Evolutionary conservation across 2,329 filamentous ascomycete genomes (phyloP).

Genomic region (Alternaria gansuensis): DNA sequence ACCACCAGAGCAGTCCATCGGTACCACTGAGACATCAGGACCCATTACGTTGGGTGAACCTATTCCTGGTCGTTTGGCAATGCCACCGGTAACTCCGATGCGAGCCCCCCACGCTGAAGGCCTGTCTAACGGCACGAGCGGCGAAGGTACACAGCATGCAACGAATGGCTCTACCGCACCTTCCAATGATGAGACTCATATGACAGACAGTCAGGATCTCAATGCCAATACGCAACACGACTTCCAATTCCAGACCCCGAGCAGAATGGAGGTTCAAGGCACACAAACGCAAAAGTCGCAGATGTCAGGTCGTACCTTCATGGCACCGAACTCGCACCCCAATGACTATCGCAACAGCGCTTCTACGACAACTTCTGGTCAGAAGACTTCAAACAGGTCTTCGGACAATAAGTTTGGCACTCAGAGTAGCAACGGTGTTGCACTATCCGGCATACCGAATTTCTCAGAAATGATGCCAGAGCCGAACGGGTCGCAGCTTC

Average conservation of each 20-base stretch:
- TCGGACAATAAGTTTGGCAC: slow-evolving; percentile 76
- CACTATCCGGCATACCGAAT: slow-evolving; percentile 62
- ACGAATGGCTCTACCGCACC: slow-evolving; percentile 56
- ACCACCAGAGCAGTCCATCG: slow-evolving; percentile 54
- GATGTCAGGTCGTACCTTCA: slow-evolving; percentile 67
- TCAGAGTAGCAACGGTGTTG: slow-evolving; percentile 73
- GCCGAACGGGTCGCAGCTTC: slow-evolving; percentile 66
- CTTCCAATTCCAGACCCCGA: slow-evolving; percentile 46
- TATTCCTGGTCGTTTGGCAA: slow-evolving; percentile 61
- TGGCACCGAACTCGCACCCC: slow-evolving; percentile 66
- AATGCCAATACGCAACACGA: slow-evolving; percentile 45
- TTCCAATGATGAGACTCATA: slow-evolving; percentile 56
- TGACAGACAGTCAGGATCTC: slow-evolving; percentile 56
- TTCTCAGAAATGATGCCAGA: slow-evolving; percentile 62
- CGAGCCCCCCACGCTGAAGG: slow-evolving; percentile 58
- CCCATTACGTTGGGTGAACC: slow-evolving; percentile 68
- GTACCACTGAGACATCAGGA: slow-evolving; percentile 56
- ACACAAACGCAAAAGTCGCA: slow-evolving; percentile 68
- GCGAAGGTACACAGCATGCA: slow-evolving; percentile 42
- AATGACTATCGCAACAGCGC: slow-evolving; percentile 81
- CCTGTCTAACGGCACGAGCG: slow-evolving; percentile 66
- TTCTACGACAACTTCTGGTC: slow-evolving; percentile 84
- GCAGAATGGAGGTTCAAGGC: slow-evolving; percentile 50
- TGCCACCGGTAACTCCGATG: slow-evolving; percentile 57
- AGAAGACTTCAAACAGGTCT: slow-evolving; percentile 79